Percentiles rank a stretch among this genome's conserved stretches.
Conservation (phyloP, 148 eudicot species). For the Agrostemma githago region DNA sequence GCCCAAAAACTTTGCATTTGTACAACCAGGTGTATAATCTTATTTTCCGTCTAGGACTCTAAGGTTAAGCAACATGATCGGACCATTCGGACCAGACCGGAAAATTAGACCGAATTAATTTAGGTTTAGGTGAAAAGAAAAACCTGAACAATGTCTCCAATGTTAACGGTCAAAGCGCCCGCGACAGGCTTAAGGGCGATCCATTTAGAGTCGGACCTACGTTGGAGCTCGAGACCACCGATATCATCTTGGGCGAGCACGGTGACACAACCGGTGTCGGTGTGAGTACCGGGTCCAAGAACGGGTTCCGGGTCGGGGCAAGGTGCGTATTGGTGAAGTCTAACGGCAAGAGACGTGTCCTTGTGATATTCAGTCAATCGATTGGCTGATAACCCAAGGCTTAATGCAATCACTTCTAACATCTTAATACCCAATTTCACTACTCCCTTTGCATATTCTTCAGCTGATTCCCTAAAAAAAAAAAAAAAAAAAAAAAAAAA, state of each 20-base stretch:
- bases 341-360: conserved; percentile 38
- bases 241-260: conserved; percentile 78
- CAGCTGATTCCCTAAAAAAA: conserved; percentile 8
- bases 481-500: not conserved
- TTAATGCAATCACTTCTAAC: conserved; percentile 16
- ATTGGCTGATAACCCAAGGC: conserved; percentile 13
- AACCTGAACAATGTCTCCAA: conserved; percentile 85
- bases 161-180: conserved; percentile 57
- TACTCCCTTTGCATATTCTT: conserved; percentile 22
- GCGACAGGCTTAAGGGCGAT: conserved; percentile 55
- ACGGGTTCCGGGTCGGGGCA: conserved; percentile 63
- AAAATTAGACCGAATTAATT: no score
- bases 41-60: no score
- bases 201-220: conserved; percentile 74
- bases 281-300: conserved; percentile 72
- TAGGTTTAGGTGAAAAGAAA: no score
- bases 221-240: conserved; percentile 73
- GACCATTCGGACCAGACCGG: no score
- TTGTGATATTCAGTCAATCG: conserved; percentile 12
- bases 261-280: conserved; percentile 68
- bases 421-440: conserved; percentile 19
- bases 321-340: conserved; percentile 64
- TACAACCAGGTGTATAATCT: no score
- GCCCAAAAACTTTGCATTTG: no score
- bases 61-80: no score